Conservation (phyloP, 805 yeast species). For the Lipomyces orientalis region DNA sequence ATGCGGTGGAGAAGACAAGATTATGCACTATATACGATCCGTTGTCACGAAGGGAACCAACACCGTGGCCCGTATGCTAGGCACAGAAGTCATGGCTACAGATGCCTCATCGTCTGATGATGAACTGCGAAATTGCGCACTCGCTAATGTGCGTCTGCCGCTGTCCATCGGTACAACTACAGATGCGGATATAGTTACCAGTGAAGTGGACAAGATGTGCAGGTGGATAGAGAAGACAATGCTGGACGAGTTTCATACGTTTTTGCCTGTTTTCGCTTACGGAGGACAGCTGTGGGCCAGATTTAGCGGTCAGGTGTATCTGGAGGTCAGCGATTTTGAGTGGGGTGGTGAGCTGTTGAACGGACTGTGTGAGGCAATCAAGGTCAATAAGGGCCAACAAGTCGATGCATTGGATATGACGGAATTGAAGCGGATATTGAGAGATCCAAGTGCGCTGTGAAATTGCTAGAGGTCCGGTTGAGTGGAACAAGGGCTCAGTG, state of each 20-base stretch:
- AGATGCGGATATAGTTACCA: constrained; percentile 22
- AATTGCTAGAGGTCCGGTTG: no score
- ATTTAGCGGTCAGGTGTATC: constrained; percentile 65
- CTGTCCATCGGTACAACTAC: constrained; percentile 33
- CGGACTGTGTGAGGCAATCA: constrained; percentile 24
- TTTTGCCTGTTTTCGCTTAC: constrained; percentile 54
- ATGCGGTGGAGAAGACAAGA: constrained; percentile 66
- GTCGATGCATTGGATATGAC: neutral
- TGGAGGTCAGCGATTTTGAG: constrained; percentile 60
- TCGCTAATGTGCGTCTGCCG: constrained; percentile 55
- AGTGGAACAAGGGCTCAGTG: no score
- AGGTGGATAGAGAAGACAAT: constrained; percentile 37
- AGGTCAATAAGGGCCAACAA: neutral
- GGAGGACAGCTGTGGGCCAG: constrained; percentile 53
- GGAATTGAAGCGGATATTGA: neutral
- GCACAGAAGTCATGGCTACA: constrained; percentile 47
- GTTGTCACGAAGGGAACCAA: constrained; percentile 55
- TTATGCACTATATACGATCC: constrained; percentile 54
- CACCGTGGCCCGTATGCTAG: constrained; percentile 50
- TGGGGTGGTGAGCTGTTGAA: constrained; percentile 53
- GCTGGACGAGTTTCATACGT: constrained; percentile 50
- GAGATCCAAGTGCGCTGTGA: neutral
- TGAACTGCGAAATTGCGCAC: constrained; percentile 38
- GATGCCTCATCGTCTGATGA: constrained; percentile 31
- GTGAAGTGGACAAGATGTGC: constrained; percentile 37